Conservation (phyloP, 2,329 filamentous ascomycete genomes). For the Colletotrichum tropicicola region DNA sequence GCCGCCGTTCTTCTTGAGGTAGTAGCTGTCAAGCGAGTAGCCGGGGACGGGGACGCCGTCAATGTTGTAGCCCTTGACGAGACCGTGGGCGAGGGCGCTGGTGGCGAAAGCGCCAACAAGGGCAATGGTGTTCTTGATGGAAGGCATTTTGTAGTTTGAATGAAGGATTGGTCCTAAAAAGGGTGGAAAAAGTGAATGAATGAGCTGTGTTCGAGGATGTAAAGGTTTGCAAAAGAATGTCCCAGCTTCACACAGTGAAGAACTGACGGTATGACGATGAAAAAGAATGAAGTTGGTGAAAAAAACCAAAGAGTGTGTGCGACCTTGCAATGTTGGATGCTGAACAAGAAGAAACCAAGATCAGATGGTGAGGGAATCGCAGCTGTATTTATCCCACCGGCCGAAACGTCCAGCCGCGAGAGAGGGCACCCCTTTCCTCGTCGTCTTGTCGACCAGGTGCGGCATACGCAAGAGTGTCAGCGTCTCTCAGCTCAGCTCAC, state of each 20-base stretch:
- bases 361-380: not conserved
- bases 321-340: constrained; percentile 28
- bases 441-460: too few relatives aligned
- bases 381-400: constrained; percentile 16
- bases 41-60: constrained; percentile 26
- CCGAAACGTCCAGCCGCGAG: not conserved
- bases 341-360: not conserved
- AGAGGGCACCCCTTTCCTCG: not conserved
- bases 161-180: not conserved
- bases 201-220: constrained; percentile 18
- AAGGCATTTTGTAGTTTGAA: constrained; percentile 6
- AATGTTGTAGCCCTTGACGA: constrained; percentile 19
- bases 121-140: constrained; percentile 24
- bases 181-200: constrained; percentile 2
- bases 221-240: constrained; percentile 30
- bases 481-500: too few relatives aligned
- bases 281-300: constrained; percentile 29
- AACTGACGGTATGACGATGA: constrained; percentile 20
- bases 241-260: constrained; percentile 32
- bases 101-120: constrained; percentile 31
- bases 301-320: constrained; percentile 26
- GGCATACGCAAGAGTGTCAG: too few relatives aligned
- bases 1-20: constrained; percentile 29
- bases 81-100: constrained; percentile 30
- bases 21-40: constrained; percentile 35